These are phyloP conservation scores for Pichia manshurica DNA, from an alignment of 805 yeast species.

Conservation along the genomic window DNA sequence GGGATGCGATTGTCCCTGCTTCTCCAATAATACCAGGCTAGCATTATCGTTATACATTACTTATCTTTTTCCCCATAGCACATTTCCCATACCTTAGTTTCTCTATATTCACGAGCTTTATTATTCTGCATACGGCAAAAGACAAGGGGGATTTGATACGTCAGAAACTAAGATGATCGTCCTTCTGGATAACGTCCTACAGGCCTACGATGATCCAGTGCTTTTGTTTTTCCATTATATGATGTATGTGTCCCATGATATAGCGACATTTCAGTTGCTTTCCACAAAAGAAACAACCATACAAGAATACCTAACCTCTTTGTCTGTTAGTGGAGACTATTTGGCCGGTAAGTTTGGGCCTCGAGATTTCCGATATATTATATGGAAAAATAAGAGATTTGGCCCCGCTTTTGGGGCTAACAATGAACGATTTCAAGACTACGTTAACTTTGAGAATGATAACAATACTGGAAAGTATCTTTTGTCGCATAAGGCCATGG, in stretches of 20 bases:
- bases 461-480: no score
- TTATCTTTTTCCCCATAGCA: no score
- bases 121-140: no score
- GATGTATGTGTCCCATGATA: constrained; percentile 10
- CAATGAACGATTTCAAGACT: constrained; percentile 8
- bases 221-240: constrained; percentile 11
- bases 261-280: constrained; percentile 7
- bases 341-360: constrained; percentile 23
- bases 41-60: no score
- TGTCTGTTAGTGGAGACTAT: constrained; percentile 20
- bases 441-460: background rate
- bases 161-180: constrained; percentile 9
- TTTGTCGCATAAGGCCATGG: no score
- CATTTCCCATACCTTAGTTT: no score
- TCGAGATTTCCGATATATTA: constrained; percentile 15
- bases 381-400: constrained; percentile 13
- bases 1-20: no score
- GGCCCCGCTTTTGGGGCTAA: constrained; percentile 22
- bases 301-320: constrained; percentile 17
- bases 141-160: no score
- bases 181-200: constrained; percentile 12
- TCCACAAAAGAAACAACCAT: constrained; percentile 8
- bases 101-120: no score
- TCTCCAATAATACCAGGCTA: no score
- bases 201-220: constrained; percentile 13